phyloP scores from a whole-genome alignment of 176 grass and related monocot genomes.

The Cenchrus fungigraminus region DNA sequence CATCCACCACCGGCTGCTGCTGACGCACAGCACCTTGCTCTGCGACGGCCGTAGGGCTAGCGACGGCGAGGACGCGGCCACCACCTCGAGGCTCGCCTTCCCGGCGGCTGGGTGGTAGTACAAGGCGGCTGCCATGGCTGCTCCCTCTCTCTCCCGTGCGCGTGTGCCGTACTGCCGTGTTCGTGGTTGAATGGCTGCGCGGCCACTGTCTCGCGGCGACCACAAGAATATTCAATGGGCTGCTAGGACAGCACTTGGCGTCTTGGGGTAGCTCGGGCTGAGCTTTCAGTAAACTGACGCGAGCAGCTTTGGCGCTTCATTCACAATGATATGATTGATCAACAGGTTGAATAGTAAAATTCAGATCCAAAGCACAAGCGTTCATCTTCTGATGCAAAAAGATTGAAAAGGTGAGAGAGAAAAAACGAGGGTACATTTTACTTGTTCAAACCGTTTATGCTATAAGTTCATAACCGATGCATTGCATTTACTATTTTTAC shows the following conservation, averaged over 20 bases:
- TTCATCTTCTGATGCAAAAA: neutral
- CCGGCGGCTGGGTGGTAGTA: constrained; percentile 37
- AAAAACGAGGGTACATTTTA: no score
- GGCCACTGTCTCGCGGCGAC: constrained; percentile 15
- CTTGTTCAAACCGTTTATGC: no score
- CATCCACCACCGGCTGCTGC: constrained; percentile 52
- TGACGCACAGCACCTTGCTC: constrained; percentile 32
- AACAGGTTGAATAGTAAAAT: neutral
- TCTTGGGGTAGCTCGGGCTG: neutral
- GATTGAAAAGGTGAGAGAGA: neutral
- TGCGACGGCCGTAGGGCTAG: constrained; percentile 32
- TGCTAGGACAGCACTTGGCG: neutral
- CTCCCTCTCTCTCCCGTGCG: neutral
- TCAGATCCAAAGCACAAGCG: neutral
- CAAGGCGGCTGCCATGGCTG: constrained; percentile 40
- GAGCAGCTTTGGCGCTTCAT: neutral
- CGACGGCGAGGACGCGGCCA: constrained; percentile 17
- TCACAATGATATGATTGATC: neutral
- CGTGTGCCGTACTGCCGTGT: neutral
- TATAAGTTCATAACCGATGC: no score
- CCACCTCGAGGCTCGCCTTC: neutral
- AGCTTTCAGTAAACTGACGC: constrained; percentile 9
- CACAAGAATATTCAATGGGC: constrained; percentile 32
- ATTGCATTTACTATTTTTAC: neutral
- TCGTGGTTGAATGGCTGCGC: constrained; percentile 28